Base-by-base conservation (phyloP, 768 basidiomycete genomes). In the Naganishia vaughanmartiniae region DNA sequence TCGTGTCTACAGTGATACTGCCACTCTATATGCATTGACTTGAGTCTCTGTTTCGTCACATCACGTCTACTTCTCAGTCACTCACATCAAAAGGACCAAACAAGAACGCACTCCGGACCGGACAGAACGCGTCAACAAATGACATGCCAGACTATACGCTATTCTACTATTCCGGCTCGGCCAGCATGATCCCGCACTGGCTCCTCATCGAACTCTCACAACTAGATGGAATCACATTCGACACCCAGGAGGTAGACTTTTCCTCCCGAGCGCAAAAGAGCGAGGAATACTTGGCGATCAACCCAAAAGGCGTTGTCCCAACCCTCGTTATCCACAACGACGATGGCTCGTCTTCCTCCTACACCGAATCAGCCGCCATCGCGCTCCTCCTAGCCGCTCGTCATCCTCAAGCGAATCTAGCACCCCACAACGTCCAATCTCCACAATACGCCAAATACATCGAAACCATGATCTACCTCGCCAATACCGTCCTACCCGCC, bases 251-350 rank as follows among this genome's bases (percentile, higher is more conserved):
- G 6, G 60, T 63, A 14, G n/a, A 26, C 26, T 45, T 63, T 15
- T 26, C 60, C 1, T 4, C n/a, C 36, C 14, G 30, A 42, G 39
- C 21, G 15, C 60, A 63, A 26, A 63, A 63, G 39, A 45, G 39
- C 60, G 60, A 63, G 28, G 30, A 46, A n/a, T 63, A 63, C 60
- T 34, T 63, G 21, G 42, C 15, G 7, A n/a, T 63, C 24, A 63
- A 45, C 39, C 72, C 72, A 30, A 67, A 70, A 67, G 72, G 72
- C 54, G 67, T 67, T 2, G 72, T 72, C 1, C 72, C 72, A 4
- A 54, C 68, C 28, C 54, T 72, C 12, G 51, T 72, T 19, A 21
- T 68, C 0, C 15, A 46, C 39, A 28, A n/a, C 24, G 26, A 63
- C 21, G 30, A 63, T 12, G 39, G 39, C 39, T 1, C 36, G 10